Evolutionary conservation across 225 moss, liverwort and hornwort species (phyloP).

Genomic region (Pseudisothecium myosuroides): DNA sequence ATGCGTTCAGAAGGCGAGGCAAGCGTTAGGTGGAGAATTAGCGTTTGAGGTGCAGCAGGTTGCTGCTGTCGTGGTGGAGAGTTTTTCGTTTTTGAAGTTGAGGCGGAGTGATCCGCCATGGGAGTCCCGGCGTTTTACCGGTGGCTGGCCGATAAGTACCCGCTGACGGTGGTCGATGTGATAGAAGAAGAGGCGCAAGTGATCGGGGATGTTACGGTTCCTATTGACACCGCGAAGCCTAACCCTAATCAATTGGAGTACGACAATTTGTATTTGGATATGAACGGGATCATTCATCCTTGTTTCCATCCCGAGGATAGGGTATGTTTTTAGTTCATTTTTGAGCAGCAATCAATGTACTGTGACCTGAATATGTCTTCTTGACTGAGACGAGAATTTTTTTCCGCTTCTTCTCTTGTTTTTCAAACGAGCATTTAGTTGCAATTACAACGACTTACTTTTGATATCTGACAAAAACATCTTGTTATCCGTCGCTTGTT

Average conservation of each 20-base stretch:
- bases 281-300: conserved; percentile 99
- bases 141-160: conserved; percentile 97
- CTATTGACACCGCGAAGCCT: conserved; percentile 75
- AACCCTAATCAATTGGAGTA: conserved; percentile 95
- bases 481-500: background rate
- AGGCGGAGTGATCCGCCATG: conserved; percentile 20
- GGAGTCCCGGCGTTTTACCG: conserved; percentile 97
- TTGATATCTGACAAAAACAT: background rate
- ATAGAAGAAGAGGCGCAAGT: conserved; percentile 86
- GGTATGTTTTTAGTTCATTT: conserved; percentile 13
- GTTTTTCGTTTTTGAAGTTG: background rate
- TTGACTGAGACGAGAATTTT: background rate
- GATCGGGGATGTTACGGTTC: conserved; percentile 71
- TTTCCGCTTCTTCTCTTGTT: background rate
- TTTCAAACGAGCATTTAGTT: background rate
- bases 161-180: conserved; percentile 88
- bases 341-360: background rate
- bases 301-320: conserved; percentile 99
- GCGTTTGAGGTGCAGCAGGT: background rate
- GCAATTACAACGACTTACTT: background rate
- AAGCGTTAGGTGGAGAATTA: background rate
- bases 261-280: conserved; percentile 93
- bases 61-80: background rate
- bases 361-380: background rate
- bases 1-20: background rate